A percentile compares a stretch with the other conserved stretches of the same genome.
Conservation (phyloP, 441 rosid species). For the Pelargonium myrrhifolium region DNA sequence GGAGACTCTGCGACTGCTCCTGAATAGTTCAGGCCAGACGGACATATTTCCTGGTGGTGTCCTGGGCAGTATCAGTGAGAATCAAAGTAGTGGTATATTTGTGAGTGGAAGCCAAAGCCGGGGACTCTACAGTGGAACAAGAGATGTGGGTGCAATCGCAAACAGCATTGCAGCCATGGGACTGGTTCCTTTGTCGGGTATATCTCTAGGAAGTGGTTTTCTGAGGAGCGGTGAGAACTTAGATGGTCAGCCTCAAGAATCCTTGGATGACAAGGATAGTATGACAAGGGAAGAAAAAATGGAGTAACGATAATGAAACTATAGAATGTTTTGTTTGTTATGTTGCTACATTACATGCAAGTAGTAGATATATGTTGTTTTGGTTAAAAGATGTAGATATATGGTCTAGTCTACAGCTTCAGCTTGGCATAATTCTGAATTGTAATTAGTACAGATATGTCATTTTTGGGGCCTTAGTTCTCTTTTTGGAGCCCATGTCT, state of each 20-base stretch:
- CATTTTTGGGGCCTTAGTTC: no score
- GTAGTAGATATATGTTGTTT: no score
- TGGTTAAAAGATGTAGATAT: no score
- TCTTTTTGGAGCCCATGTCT: no score
- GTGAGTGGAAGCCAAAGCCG: slow-evolving; percentile 54
- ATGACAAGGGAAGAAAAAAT: no score
- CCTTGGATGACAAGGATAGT: no score
- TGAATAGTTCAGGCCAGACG: slow-evolving; percentile 54
- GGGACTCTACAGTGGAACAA: slow-evolving; percentile 47
- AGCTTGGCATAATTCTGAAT: no score
- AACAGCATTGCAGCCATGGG: slow-evolving; percentile 35
- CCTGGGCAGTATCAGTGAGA: slow-evolving; percentile 31
- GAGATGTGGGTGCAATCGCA: slow-evolving; percentile 39
- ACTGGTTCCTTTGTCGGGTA: slow-evolving; percentile 36
- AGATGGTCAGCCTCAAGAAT: slow-evolving; percentile 15
- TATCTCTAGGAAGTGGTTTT: slow-evolving; percentile 16
- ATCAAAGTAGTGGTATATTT: slow-evolving; percentile 24
- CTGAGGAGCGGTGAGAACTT: slow-evolving; percentile 9
- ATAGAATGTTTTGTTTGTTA: no score
- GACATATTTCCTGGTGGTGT: slow-evolving; percentile 41
- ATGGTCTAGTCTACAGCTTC: no score
- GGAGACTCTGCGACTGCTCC: slow-evolving; percentile 72
- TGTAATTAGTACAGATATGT: no score
- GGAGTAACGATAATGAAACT: no score
- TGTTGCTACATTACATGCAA: no score